Evolutionary conservation across 345 rosid genomes (phyloP).

Genomic region (Linum trigynum): DNA sequence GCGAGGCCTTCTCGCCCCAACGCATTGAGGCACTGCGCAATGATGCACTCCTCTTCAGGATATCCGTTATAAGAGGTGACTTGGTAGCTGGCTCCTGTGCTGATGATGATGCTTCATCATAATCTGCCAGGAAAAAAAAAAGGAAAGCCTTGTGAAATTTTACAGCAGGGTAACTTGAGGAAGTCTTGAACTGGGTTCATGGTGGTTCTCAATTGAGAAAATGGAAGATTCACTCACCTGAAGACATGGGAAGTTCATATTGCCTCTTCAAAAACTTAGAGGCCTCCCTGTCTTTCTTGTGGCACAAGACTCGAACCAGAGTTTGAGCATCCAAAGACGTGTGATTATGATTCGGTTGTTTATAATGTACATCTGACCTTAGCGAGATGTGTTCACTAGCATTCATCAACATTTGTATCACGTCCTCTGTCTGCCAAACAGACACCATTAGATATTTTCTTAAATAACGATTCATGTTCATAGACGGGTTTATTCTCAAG

Average conservation of each 20-base stretch:
- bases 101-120: conserved; percentile 39
- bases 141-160: not conserved
- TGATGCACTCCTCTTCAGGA: conserved; percentile 61
- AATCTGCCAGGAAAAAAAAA: conserved; percentile 37
- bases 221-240: conserved; percentile 44
- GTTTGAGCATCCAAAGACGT: conserved; percentile 54
- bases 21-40: conserved; percentile 16
- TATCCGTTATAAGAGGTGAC: conserved; percentile 46
- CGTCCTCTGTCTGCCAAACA: conserved; percentile 54
- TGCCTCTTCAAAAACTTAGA: conserved; percentile 76
- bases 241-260: conserved; percentile 84
- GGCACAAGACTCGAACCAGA: conserved; percentile 81
- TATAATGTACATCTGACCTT: conserved; percentile 40
- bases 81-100: conserved; percentile 25
- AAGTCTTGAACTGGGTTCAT: not conserved
- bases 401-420: conserved; percentile 72
- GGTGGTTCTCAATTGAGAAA: no score
- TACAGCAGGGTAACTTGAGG: not conserved
- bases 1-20: not conserved
- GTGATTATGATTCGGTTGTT: conserved; percentile 18
- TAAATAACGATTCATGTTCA: not conserved
- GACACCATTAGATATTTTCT: not conserved
- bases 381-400: conserved; percentile 69
- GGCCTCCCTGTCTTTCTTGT: conserved; percentile 82
- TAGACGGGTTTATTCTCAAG: not conserved